These are phyloP conservation scores for Petrea volubilis DNA, from an alignment of 257 asterid species.

Conservation along the genomic window DNA sequence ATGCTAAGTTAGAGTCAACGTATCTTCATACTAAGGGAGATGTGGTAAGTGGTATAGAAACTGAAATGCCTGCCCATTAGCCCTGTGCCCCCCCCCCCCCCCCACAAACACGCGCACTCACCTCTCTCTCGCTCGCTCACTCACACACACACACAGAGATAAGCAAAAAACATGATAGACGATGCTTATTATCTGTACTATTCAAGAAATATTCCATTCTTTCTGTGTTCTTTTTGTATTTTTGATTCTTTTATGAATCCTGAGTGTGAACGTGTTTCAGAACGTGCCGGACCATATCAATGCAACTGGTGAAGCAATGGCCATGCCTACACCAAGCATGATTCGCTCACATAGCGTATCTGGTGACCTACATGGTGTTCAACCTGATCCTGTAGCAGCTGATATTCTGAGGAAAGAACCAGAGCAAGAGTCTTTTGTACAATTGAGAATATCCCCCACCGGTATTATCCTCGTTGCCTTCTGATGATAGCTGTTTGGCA, in stretches of 20 bases:
- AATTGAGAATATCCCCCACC: slow-evolving; percentile 59
- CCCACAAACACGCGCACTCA: not conserved
- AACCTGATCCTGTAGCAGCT: slow-evolving; percentile 85
- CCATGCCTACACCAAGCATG: slow-evolving; percentile 61
- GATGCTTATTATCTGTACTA: not conserved
- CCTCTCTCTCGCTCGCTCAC: not conserved
- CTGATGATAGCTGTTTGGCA: not conserved
- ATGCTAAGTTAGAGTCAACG: slow-evolving; percentile 37
- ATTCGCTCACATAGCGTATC: slow-evolving; percentile 76
- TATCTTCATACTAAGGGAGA: slow-evolving; percentile 59
- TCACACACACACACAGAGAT: not conserved
- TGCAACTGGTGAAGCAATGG: slow-evolving; percentile 49
- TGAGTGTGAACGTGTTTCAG: slow-evolving; percentile 40
- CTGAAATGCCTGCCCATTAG: not conserved
- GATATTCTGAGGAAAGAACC: slow-evolving; percentile 83
- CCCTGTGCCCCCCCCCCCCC: not conserved
- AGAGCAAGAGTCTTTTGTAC: slow-evolving; percentile 77
- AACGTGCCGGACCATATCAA: slow-evolving; percentile 41
- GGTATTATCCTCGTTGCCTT: slow-evolving; percentile 40
- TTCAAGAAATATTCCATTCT: not conserved
- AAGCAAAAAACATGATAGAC: not conserved
- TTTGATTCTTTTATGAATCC: slow-evolving; percentile 2
- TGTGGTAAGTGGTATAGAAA: slow-evolving; percentile 38
- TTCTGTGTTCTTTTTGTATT: not conserved
- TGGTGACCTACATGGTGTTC: slow-evolving; percentile 78